Percentiles rank a stretch among this genome's conserved stretches.
Conservation (phyloP, 345 rosid genomes). For the Melaleuca alternifolia region DNA sequence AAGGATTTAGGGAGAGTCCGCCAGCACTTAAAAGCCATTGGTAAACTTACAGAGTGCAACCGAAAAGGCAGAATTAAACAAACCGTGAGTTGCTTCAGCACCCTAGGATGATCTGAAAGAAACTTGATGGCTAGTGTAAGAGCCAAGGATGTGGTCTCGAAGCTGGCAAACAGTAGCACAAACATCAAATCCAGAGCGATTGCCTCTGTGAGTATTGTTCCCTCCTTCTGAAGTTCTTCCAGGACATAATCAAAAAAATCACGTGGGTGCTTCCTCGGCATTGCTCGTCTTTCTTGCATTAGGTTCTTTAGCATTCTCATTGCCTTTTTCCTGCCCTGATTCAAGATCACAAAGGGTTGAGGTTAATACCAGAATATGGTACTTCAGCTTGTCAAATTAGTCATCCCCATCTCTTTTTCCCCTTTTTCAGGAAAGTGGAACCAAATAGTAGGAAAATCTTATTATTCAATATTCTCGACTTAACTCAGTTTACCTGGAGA, state of each 20-base stretch:
- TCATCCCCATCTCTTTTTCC: neutral
- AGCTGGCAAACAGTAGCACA: constrained; percentile 85
- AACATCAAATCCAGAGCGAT: constrained; percentile 92
- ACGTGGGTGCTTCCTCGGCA: constrained; percentile 28
- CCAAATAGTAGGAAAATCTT: neutral
- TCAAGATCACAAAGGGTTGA: neutral
- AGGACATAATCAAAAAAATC: constrained; percentile 88
- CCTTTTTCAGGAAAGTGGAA: neutral
- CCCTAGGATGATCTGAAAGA: constrained; percentile 62
- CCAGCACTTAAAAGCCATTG: neutral
- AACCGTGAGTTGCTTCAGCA: constrained; percentile 61
- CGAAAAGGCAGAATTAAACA: neutral
- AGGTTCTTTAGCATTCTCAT: constrained; percentile 67
- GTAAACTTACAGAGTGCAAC: neutral
- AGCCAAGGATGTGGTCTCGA: constrained; percentile 92
- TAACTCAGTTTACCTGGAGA: constrained; percentile 42
- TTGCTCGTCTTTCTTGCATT: constrained; percentile 58
- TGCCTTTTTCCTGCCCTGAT: constrained; percentile 79
- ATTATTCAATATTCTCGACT: neutral
- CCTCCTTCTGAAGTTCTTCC: constrained; percentile 67
- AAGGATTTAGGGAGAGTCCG: neutral
- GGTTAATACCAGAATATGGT: neutral
- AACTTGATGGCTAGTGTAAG: constrained; percentile 70
- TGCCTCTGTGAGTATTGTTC: constrained; percentile 72
- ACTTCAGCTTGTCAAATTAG: neutral